These are phyloP conservation scores for Paratinospora sagittata DNA, from an alignment of 164 flowering plant genomes.

Conservation along the genomic window DNA sequence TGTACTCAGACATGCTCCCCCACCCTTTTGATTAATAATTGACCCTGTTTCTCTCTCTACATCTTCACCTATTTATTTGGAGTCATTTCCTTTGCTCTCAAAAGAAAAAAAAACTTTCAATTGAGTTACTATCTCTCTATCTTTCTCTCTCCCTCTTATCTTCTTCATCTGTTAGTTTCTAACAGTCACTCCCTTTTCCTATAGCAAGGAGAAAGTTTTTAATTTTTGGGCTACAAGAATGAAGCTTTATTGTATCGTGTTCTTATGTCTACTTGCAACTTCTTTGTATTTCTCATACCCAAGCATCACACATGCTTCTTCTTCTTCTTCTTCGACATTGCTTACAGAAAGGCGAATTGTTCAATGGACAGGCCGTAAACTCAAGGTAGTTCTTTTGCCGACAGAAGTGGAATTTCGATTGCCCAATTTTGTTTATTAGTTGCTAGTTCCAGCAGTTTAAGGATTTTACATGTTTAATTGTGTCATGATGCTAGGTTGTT, in stretches of 20 bases:
- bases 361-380: conserved; percentile 1
- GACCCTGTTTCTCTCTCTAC: conserved; percentile 12
- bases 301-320: conserved; percentile 8
- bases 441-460: background rate
- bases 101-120: background rate
- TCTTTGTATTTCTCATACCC: conserved; percentile 17
- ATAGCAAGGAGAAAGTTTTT: background rate
- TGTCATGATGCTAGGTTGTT: conserved; percentile 25
- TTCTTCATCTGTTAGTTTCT: background rate
- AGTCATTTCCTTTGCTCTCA: background rate
- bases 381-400: conserved; percentile 16
- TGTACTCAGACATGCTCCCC: conserved; percentile 33
- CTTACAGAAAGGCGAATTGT: conserved; percentile 15
- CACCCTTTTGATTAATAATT: conserved; percentile 22
- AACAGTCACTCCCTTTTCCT: background rate
- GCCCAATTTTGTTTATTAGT: background rate
- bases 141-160: background rate
- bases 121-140: background rate
- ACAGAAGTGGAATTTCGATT: background rate
- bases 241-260: conserved; percentile 23
- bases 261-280: conserved; percentile 27
- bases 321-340: conserved; percentile 12
- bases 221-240: conserved; percentile 14
- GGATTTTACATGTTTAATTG: background rate
- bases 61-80: conserved; percentile 21